A percentile compares a stretch with the other conserved stretches of the same genome.
phyloP scores from a whole-genome alignment of 2,329 filamentous ascomycete genomes.

The Alternaria arbusti region DNA sequence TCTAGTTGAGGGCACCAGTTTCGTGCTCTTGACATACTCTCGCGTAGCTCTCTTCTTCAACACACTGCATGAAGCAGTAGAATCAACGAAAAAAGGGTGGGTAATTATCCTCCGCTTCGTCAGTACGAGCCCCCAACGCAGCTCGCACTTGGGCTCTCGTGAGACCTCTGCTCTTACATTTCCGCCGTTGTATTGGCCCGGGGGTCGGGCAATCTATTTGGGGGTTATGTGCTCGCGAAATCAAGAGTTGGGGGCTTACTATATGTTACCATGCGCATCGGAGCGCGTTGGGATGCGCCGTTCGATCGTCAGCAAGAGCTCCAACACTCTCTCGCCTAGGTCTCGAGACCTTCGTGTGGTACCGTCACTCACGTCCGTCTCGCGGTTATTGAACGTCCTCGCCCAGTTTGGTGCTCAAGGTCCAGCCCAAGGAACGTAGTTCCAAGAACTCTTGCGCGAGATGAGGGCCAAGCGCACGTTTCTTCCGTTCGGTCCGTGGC shows the following conservation, averaged over 20 bases:
- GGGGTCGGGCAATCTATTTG: not conserved
- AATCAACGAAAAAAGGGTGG: not conserved
- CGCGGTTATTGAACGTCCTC: not conserved
- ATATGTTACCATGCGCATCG: not conserved
- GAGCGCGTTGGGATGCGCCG: not conserved
- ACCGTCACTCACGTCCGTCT: not conserved
- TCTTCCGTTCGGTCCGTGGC: not conserved
- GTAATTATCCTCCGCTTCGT: not conserved
- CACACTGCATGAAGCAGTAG: not conserved
- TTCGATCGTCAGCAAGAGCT: not conserved
- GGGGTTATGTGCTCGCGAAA: not conserved
- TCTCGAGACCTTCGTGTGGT: not conserved
- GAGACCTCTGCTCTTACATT: not conserved
- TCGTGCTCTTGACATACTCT: not conserved
- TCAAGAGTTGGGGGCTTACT: not conserved
- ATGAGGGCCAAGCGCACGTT: not conserved
- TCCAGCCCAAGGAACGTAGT: not conserved
- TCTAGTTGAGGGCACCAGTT: not conserved
- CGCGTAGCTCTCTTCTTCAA: not conserved
- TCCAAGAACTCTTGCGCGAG: not conserved
- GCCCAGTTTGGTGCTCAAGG: not conserved
- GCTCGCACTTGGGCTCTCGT: not conserved
- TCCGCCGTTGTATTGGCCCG: not conserved
- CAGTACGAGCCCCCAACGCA: not conserved
- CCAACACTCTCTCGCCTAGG: not conserved